Evolutionary conservation across 805 yeast genomes (phyloP).

Genomic region (Kuraishia cidri): DNA sequence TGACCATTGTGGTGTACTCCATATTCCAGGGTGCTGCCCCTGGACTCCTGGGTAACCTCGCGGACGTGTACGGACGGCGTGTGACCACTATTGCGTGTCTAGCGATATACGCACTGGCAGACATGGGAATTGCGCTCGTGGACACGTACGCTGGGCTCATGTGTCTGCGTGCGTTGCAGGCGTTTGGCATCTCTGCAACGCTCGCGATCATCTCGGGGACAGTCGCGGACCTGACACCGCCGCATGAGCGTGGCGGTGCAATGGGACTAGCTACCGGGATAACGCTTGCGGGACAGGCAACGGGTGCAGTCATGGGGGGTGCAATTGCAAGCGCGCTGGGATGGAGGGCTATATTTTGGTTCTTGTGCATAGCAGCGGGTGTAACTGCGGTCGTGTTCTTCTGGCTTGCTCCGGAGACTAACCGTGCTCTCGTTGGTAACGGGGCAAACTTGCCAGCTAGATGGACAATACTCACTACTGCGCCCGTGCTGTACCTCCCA

Average conservation of each 20-base stretch:
- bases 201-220: slow-evolving; percentile 58
- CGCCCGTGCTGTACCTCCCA: slow-evolving; percentile 5
- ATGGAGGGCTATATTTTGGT: slow-evolving; percentile 70
- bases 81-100: slow-evolving; percentile 48
- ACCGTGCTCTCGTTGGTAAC: slow-evolving; percentile 27
- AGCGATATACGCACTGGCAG: slow-evolving; percentile 40
- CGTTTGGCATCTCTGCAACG: slow-evolving; percentile 66
- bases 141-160: slow-evolving; percentile 45
- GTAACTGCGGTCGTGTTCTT: slow-evolving; percentile 21
- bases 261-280: slow-evolving; percentile 56
- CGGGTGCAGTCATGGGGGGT: slow-evolving; percentile 58
- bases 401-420: slow-evolving; percentile 27
- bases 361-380: slow-evolving; percentile 54
- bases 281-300: slow-evolving; percentile 55
- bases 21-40: slow-evolving; percentile 67
- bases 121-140: slow-evolving; percentile 48
- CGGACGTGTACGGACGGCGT: slow-evolving; percentile 60
- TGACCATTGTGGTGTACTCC: slow-evolving; percentile 62
- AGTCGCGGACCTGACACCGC: slow-evolving; percentile 55
- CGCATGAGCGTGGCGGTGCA: slow-evolving; percentile 52
- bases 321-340: slow-evolving; percentile 28
- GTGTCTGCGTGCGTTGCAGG: slow-evolving; percentile 56
- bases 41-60: slow-evolving; percentile 46
- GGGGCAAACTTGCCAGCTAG: no score
- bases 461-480: slow-evolving; percentile 3